Evolutionary conservation across 2,329 filamentous ascomycete species (phyloP).

Genomic region (Stemphylium beticola): DNA sequence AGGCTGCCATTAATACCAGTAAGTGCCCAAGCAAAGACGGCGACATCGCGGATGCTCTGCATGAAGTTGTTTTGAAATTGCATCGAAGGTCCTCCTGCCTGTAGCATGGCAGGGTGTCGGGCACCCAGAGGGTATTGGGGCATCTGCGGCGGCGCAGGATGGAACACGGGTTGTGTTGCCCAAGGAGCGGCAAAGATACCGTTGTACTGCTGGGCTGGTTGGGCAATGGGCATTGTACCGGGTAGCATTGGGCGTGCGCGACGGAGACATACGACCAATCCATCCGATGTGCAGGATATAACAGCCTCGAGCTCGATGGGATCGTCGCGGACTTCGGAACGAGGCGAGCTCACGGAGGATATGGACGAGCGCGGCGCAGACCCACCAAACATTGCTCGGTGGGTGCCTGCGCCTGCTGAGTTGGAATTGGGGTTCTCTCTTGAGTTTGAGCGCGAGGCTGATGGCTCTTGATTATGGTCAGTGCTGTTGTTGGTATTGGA

Average conservation of each 20-base stretch:
- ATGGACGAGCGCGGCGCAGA: slow-evolving; percentile 31
- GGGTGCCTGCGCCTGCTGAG: slow-evolving; percentile 38
- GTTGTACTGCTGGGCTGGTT: slow-evolving; percentile 34
- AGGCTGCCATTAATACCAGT: slow-evolving; percentile 80
- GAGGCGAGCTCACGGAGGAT: slow-evolving; percentile 38
- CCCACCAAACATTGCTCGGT: slow-evolving; percentile 37
- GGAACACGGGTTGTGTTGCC: slow-evolving; percentile 69
- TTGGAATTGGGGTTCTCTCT: slow-evolving; percentile 51
- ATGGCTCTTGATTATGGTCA: slow-evolving; percentile 25
- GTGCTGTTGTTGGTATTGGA: slow-evolving; percentile 24
- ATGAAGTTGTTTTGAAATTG: slow-evolving; percentile 66
- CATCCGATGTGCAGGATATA: slow-evolving; percentile 90
- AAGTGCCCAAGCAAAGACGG: slow-evolving; percentile 86
- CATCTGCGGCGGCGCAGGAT: slow-evolving; percentile 49
- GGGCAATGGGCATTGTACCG: slow-evolving; percentile 27
- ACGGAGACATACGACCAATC: slow-evolving; percentile 80
- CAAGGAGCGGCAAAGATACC: slow-evolving; percentile 82
- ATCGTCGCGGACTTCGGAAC: slow-evolving; percentile 35
- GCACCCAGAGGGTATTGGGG: slow-evolving; percentile 45
- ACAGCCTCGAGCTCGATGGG: slow-evolving; percentile 82
- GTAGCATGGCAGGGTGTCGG: slow-evolving; percentile 50
- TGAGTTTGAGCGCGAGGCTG: slow-evolving; percentile 52
- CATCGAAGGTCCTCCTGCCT: slow-evolving; percentile 55
- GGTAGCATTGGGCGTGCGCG: slow-evolving; percentile 75
- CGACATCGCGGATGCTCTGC: slow-evolving; percentile 81